Base-by-base conservation (phyloP, 495 filamentous ascomycete genomes). In the Podospora bellae-mahoneyi region DNA sequence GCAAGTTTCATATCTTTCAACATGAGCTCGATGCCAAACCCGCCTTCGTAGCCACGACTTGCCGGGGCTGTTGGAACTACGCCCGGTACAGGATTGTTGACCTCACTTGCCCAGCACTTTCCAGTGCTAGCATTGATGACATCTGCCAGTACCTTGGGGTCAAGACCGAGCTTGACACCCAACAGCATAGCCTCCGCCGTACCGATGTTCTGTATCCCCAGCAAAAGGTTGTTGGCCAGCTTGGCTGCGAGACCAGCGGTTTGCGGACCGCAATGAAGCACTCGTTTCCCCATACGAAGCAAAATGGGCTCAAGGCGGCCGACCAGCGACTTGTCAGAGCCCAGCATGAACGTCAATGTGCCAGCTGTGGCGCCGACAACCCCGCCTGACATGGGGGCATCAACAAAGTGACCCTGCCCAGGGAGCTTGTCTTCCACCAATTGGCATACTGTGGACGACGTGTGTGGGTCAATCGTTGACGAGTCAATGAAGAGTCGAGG, bases 111-210 rank as follows among this genome's bases (percentile, higher is more conserved):
- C 94, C 94, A 97, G 83, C 92, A 97, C 63, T 85, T 88, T 48
- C 94, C 94, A 1, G 92, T 96, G 60, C 90, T 92, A 20, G 89
- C 86, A 75, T 95, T 97, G 77, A 97, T 90, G 78, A 97, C 83
- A 54, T 87, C 85, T 1, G 90, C 91, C 16, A 97, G 79, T 1
- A 87, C 86, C 73, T 90, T 90, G 13, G 91, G 88, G 65, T 97
- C 91, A 10, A 97, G 84, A 1, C 94, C 94, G 84, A 90, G 92
- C 69, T 86, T 87, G 23, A 94, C 87, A 28, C 92, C 94, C 20
- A 97, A 85, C 69, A 93, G 93, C 93, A 97, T 96, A 0, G 92
- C 94, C 78, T 97, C 94, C 0, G 91, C 90, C 0, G 92, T 93
- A 2, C 92, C 94, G 71, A 97, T 94, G 74, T 97, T 97, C 77